Percentiles rank a stretch among this genome's conserved stretches.
Conservation (phyloP, 495 filamentous ascomycete genomes). For the Podospora sp. region DNA sequence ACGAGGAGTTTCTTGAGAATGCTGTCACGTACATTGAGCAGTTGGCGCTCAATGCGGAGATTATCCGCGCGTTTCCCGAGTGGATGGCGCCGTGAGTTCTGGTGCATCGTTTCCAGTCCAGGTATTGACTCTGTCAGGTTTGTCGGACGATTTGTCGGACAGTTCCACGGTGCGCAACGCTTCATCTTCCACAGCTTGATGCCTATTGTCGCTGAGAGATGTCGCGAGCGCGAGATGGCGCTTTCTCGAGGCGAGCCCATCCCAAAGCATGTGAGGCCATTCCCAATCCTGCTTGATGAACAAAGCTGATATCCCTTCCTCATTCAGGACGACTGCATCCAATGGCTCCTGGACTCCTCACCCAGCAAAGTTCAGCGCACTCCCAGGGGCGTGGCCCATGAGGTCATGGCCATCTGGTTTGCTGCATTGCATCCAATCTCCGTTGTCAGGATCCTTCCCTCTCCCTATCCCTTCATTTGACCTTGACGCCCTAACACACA, state of each 20-base stretch:
- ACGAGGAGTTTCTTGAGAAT: not conserved
- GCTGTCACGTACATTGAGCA: slow-evolving; percentile 4
- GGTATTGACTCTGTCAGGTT: not conserved
- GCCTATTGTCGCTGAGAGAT: not conserved
- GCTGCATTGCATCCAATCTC: slow-evolving; percentile 28
- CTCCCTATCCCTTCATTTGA: not conserved
- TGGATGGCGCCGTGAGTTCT: slow-evolving; percentile 1
- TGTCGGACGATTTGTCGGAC: not conserved
- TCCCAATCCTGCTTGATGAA: not conserved
- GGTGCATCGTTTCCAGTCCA: not conserved
- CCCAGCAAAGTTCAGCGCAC: slow-evolving; percentile 26
- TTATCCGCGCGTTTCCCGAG: not conserved
- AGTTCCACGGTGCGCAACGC: not conserved
- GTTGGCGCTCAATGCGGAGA: slow-evolving; percentile 4
- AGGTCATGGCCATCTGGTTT: slow-evolving; percentile 39
- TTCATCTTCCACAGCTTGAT: slow-evolving; percentile 1
- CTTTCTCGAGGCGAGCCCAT: slow-evolving; percentile 8
- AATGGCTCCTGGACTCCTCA: slow-evolving; percentile 42
- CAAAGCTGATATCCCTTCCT: slow-evolving; percentile 1
- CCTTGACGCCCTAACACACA: not conserved
- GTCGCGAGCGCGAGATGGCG: slow-evolving; percentile 17
- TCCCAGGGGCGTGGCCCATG: slow-evolving; percentile 26
- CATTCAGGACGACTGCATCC: slow-evolving; percentile 26
- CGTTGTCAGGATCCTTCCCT: slow-evolving; percentile 22
- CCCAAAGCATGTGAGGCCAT: slow-evolving; percentile 25